Evolutionary conservation across 2,329 filamentous ascomycete species (phyloP), one percentile per base, ranked within the genome.

Genomic region (Arthrobotrys megalospora): DNA sequence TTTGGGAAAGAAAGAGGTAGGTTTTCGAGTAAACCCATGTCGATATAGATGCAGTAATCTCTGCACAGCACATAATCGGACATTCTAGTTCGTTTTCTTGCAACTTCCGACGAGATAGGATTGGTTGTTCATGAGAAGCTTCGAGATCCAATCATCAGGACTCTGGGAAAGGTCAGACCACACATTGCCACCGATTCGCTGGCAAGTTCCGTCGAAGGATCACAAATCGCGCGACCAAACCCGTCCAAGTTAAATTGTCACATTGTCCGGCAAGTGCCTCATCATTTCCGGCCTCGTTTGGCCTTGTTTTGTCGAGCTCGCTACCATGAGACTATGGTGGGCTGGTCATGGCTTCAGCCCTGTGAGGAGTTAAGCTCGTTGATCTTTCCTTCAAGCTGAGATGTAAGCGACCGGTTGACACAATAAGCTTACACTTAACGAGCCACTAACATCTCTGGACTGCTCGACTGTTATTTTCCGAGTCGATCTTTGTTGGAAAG

Each of bases 361-460:
- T 75, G 70, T 38, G 73, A 77, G 66, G 60, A 66, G 34, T 67
- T 63, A 58, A 60, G 24, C 36, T 55, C 19, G 58, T 52, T 67
- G 62, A 75, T 67, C 63, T 75, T 75, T 53, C 62, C 62, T 53
- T 11, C 19, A 67, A 68, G 70, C 63, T 75, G 70, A 75, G 36
- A 36, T 67, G 63, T 68, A 75, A 75, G 70, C 70, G 63, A 75
- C 45, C 36, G 55, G 69, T 64, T 43, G 48, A 70, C 62, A 71
- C 36, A 67, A 77, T 77, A 77, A 77, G 73, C 73, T 77, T 77
- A 77, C 73, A 16, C 65, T 66, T 53, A 48, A 47, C 73, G 66
- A 70, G 50, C 60, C 58, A 66, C 60, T 70, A 32, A 77, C 6
- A 60, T 21, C 36, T 58, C 45, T 36, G 16, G 7, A 52, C 32